Percentiles rank a stretch among this genome's conserved stretches.
Conservation (phyloP, 2,329 filamentous ascomycete species). For the Cytospora piceae region DNA sequence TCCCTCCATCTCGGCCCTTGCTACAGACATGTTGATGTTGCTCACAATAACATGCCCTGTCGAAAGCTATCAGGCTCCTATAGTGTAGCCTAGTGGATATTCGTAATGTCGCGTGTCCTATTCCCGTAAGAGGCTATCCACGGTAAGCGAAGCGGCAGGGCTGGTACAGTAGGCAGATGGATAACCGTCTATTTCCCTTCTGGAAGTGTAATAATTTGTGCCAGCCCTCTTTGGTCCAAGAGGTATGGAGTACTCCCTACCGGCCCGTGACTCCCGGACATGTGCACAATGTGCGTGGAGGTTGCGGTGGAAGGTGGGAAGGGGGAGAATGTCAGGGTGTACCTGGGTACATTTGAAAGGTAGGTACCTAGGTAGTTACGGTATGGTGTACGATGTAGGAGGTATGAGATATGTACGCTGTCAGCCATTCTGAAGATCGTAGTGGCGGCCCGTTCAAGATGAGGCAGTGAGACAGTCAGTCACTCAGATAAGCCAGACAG, state of each 20-base stretch:
- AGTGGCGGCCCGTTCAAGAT: neutral
- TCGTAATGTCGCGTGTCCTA: neutral
- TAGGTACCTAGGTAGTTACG: neutral
- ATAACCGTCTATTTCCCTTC: neutral
- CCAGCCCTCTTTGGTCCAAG: constrained; percentile 1
- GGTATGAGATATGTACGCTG: too few species aligned
- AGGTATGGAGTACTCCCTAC: constrained; percentile 1
- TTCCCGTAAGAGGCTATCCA: neutral
- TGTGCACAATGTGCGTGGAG: neutral
- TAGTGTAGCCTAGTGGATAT: constrained; percentile 21
- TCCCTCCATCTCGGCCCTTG: constrained; percentile 10
- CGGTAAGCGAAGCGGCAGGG: constrained; percentile 4
- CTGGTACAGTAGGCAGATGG: constrained; percentile 11
- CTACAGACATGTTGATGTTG: neutral
- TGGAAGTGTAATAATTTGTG: neutral
- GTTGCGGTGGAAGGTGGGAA: too few species aligned
- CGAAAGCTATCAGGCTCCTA: constrained; percentile 6
- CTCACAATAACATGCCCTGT: neutral
- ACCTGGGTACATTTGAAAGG: neutral
- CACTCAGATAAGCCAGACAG: too few species aligned
- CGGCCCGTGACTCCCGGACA: neutral
- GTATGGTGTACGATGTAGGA: too few species aligned
- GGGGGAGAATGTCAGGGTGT: neutral
- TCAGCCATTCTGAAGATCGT: constrained; percentile 1
- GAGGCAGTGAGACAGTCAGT: neutral